Base-by-base conservation (phyloP, 1,139 yeast genomes). In the Candida frijolesensis region DNA sequence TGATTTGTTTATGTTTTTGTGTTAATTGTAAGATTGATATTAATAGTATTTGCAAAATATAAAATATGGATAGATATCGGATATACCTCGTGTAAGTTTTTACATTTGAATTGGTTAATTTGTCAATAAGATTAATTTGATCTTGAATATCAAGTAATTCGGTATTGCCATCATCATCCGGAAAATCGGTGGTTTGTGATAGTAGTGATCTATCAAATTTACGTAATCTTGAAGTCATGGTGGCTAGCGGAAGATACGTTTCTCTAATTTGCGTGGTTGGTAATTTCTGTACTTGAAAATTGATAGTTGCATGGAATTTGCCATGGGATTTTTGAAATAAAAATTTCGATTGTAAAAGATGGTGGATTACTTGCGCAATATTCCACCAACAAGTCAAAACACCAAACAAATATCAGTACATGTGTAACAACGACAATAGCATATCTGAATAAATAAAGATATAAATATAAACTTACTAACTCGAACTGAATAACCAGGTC, bases 161-260 rank as follows among this genome's bases (percentile, higher is more conserved):
- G 14, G 9, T 27, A 11, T 11, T 16, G 40, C 16, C 18, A 8
- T 37, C 12, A 11, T n/a, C 16, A n/a, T 22, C 6, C 12, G 18
- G 14, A 14, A 18, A 30, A 3, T 30, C 25, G 6, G 37, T 41
- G 12, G 44, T 16, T 16, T 41, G 35, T 8, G 27, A 25, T 10
- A 41, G 34, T 41, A 41, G 10, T 16, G 44, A 41, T 30, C 29
- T 41, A 15, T 41, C 44, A 41, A 41, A 41, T 15, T 41, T 41
- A n/a, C 44, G 44, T 41, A 41, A 10, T 41, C 44, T 41, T 30
- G 44, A 41, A 16, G 44, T 16, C 42, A 38, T 38, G 16, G 9
- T 15, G 14, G 19, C 5, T 9, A 6, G 5, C n/a, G 8, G 35
- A n/a, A 9, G 35, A 19, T 11, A 33, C 5, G 4, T 33, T 25